Conservation (phyloP, 192 early-diverging fungal species). For the Lobosporangium transversale region DNA sequence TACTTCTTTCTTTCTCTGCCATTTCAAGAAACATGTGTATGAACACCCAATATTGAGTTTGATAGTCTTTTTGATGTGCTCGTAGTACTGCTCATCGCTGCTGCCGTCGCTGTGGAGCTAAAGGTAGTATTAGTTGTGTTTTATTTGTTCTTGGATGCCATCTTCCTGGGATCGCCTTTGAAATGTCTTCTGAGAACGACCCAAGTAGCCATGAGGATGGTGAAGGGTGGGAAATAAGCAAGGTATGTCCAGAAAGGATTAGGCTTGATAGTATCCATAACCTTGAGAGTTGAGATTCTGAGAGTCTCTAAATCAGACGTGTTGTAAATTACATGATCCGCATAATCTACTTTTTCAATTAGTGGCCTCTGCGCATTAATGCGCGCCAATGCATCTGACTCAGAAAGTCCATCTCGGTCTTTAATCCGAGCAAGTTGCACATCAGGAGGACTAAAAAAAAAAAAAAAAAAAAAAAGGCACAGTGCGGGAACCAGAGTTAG, state of each 20-base stretch:
- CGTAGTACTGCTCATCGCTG: no score
- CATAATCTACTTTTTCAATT: conserved; percentile 77
- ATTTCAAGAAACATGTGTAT: no score
- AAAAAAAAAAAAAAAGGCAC: neutral
- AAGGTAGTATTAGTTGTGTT: no score
- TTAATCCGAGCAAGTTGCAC: conserved; percentile 82
- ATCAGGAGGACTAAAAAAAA: conserved; percentile 65
- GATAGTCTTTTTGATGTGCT: no score
- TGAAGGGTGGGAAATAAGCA: conserved; percentile 41
- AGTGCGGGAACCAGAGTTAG: neutral
- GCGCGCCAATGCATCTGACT: conserved; percentile 71
- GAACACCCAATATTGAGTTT: no score
- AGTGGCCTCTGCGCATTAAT: conserved; percentile 88
- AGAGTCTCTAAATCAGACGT: conserved; percentile 68
- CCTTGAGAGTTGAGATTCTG: conserved; percentile 46
- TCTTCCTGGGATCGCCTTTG: conserved; percentile 50
- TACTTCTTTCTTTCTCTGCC: no score
- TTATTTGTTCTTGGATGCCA: neutral
- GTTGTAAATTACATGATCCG: conserved; percentile 90
- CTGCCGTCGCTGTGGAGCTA: no score
- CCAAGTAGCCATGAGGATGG: conserved; percentile 13
- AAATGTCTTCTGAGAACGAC: conserved; percentile 35
- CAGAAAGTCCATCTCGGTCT: conserved; percentile 72
- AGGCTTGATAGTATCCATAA: conserved; percentile 38
- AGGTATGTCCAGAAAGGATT: conserved; percentile 46